These are phyloP conservation scores for Emergomyces africanus DNA, from an alignment of 2,329 filamentous ascomycete species.

Conservation along the genomic window DNA sequence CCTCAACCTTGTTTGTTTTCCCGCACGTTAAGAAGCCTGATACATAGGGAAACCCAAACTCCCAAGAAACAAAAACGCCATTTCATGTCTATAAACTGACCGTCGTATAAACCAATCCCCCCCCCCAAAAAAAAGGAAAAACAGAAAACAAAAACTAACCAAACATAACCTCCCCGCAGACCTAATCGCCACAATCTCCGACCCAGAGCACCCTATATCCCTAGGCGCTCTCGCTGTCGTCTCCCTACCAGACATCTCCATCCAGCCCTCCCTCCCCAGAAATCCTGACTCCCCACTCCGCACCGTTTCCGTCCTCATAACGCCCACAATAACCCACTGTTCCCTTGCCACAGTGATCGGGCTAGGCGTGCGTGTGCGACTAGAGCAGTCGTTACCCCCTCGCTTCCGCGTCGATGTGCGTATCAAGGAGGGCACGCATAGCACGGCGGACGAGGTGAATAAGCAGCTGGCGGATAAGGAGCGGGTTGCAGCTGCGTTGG, in stretches of 20 bases:
- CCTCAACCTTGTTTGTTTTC: not conserved
- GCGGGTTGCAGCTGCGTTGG: conserved; percentile 81
- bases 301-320: conserved; percentile 76
- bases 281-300: conserved; percentile 48
- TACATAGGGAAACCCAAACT: not conserved
- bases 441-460: conserved; percentile 87
- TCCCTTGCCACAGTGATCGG: conserved; percentile 94
- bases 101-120: not conserved
- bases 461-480: conserved; percentile 97
- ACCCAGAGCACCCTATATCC: conserved; percentile 91
- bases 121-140: not conserved
- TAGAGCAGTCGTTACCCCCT: conserved; percentile 82
- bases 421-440: conserved; percentile 94
- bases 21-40: not conserved
- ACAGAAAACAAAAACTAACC: conserved; percentile 30
- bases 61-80: not conserved
- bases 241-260: conserved; percentile 85
- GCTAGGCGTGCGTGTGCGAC: conserved; percentile 75
- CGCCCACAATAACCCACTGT: conserved; percentile 94
- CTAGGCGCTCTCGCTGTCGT: conserved; percentile 89
- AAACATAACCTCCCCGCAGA: conserved; percentile 41
- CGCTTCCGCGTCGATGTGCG: conserved; percentile 85
- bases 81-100: not conserved
- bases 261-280: conserved; percentile 53
- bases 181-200: conserved; percentile 85